A percentile compares a stretch with the other conserved stretches of the same genome.
phyloP scores from a whole-genome alignment of 108 stramenopile species.

The Fragilariopsis cylindrus region DNA sequence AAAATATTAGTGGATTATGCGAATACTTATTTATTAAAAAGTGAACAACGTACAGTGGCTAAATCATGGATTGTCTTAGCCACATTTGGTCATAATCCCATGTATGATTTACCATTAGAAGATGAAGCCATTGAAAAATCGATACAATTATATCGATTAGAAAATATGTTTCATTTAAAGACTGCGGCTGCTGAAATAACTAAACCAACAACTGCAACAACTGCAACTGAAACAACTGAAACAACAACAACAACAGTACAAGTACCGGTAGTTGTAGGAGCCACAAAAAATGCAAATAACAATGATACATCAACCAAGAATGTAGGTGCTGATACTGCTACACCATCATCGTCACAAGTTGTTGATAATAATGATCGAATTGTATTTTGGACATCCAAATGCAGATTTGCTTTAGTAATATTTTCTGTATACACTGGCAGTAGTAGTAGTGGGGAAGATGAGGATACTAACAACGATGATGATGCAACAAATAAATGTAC shows the following conservation, averaged over 20 bases:
- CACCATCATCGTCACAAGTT: not conserved
- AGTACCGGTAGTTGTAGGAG: no score
- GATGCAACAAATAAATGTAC: conserved; percentile 13
- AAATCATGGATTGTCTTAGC: conserved; percentile 74
- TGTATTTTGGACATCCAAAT: conserved; percentile 59
- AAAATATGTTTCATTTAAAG: conserved; percentile 62
- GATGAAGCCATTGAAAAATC: conserved; percentile 61
- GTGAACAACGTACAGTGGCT: conserved; percentile 35
- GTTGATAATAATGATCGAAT: conserved; percentile 29
- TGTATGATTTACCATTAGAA: conserved; percentile 75
- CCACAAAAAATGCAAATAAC: no score
- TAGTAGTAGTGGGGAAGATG: no score
- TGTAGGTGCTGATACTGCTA: not conserved
- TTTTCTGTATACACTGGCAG: conserved; percentile 49
- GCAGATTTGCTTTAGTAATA: conserved; percentile 71
- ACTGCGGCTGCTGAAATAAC: conserved; percentile 1
- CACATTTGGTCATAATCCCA: conserved; percentile 71
- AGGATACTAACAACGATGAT: no score
- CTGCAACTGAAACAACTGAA: not conserved
- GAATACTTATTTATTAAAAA: conserved; percentile 53
- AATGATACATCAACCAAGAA: no score
- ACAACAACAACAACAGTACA: no score
- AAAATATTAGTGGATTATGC: conserved; percentile 52
- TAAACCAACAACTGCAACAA: not conserved
- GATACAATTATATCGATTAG: conserved; percentile 64